Evolutionary conservation across 2,329 filamentous ascomycete species (phyloP).

Genomic region (Penicillium freii): DNA sequence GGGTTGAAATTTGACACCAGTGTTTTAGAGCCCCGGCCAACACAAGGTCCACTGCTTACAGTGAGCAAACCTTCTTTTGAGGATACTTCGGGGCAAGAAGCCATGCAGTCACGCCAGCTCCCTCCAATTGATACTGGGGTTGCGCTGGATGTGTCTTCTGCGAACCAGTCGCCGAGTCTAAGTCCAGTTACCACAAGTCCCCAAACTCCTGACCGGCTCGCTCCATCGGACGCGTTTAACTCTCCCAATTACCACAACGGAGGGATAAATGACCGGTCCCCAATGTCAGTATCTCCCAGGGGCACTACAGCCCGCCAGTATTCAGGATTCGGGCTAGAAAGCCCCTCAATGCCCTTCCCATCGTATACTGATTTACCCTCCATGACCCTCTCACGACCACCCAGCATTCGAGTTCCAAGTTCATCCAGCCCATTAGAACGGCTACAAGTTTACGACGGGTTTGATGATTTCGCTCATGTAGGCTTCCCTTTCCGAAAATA

Average conservation of each 20-base stretch:
- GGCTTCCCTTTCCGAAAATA: slow-evolving; percentile 35
- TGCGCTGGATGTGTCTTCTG: slow-evolving; percentile 31
- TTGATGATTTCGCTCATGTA: slow-evolving; percentile 43
- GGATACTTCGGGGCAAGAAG: slow-evolving; percentile 13
- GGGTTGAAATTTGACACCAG: slow-evolving; percentile 46
- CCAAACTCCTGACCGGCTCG: slow-evolving; percentile 43
- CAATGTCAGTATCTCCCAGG: slow-evolving; percentile 33
- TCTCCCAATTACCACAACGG: slow-evolving; percentile 38
- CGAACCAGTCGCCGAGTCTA: slow-evolving; percentile 29
- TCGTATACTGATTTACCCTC: slow-evolving; percentile 60
- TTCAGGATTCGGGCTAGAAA: slow-evolving; percentile 18
- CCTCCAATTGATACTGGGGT: slow-evolving; percentile 26
- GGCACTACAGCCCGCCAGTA: slow-evolving; percentile 18
- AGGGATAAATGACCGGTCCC: slow-evolving; percentile 23
- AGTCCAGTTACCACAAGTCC: slow-evolving; percentile 33
- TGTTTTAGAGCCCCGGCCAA: slow-evolving; percentile 25
- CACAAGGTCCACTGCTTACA: slow-evolving; percentile 37
- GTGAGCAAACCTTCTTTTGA: slow-evolving; percentile 41
- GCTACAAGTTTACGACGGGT: slow-evolving; percentile 29
- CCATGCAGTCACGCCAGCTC: slow-evolving; percentile 15
- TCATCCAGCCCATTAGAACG: slow-evolving; percentile 36
- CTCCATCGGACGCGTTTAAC: slow-evolving; percentile 42
- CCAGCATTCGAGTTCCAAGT: slow-evolving; percentile 56
- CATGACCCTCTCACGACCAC: slow-evolving; percentile 46
- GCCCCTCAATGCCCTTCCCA: slow-evolving; percentile 65